Conservation (phyloP, 2,329 filamentous ascomycete genomes). For the Cladophialophora carrionii region DNA sequence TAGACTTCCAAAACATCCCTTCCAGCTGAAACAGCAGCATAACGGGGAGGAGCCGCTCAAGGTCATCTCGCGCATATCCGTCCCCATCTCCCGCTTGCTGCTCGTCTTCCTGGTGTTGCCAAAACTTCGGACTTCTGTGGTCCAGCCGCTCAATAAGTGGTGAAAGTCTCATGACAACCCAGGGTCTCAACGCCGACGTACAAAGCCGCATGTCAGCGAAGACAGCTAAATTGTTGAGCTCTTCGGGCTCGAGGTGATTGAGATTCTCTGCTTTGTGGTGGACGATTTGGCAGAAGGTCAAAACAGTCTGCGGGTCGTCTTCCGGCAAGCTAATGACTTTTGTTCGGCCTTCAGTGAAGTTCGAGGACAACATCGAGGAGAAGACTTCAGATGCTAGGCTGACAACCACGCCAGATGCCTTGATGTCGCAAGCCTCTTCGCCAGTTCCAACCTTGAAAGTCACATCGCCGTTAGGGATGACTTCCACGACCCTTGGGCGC, state of each 20-base stretch:
- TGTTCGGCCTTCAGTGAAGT: slow-evolving; percentile 1
- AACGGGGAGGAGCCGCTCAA: not conserved
- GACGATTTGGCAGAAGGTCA: slow-evolving; percentile 13
- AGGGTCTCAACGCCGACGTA: slow-evolving; percentile 1
- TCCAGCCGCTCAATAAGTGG: not conserved
- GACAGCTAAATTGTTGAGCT: not conserved
- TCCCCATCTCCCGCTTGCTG: not conserved
- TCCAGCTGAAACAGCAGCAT: not conserved
- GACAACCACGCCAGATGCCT: slow-evolving; percentile 7
- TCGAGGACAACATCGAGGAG: not conserved
- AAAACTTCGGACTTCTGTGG: not conserved
- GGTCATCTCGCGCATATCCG: not conserved
- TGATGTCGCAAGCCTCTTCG: slow-evolving; percentile 6
- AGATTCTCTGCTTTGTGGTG: slow-evolving; percentile 6
- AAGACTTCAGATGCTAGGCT: slow-evolving; percentile 11
- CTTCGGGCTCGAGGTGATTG: not conserved
- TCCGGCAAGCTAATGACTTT: slow-evolving; percentile 13
- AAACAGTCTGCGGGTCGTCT: slow-evolving; percentile 7
- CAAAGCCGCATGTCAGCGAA: slow-evolving; percentile 6
- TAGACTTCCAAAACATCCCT: too few species aligned
- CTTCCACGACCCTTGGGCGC: not conserved
- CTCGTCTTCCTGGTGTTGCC: not conserved
- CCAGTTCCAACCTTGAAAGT: slow-evolving; percentile 4
- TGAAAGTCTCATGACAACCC: not conserved
- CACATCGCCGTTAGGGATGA: not conserved